Percentiles rank a stretch among this genome's conserved stretches.
Conservation (phyloP, 257 asterid genomes). For the Jaltomata sinuosa region DNA sequence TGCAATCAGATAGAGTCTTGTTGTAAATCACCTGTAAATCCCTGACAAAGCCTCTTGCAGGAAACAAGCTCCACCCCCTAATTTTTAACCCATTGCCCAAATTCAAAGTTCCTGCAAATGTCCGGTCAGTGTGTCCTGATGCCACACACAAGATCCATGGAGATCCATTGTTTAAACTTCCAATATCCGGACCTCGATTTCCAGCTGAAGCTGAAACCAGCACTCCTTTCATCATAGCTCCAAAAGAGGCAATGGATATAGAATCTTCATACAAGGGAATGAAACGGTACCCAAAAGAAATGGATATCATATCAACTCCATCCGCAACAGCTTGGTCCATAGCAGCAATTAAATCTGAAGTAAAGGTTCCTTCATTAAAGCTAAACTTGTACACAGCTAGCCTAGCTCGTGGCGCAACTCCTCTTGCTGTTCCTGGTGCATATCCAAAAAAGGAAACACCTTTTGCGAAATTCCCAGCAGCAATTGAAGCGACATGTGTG, state of each 20-base stretch:
- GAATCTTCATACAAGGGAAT: slow-evolving; percentile 4
- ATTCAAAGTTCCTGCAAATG: slow-evolving; percentile 5
- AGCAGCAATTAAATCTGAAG: slow-evolving; percentile 17
- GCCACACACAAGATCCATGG: slow-evolving; percentile 3
- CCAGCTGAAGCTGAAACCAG: slow-evolving; percentile 9
- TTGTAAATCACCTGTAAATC: neutral
- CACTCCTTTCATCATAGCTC: slow-evolving; percentile 1
- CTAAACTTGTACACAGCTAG: slow-evolving; percentile 12
- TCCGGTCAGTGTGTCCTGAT: neutral
- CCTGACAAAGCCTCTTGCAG: neutral
- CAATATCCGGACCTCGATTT: neutral
- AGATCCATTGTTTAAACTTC: slow-evolving; percentile 4
- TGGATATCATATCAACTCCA: slow-evolving; percentile 1
- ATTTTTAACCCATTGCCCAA: neutral
- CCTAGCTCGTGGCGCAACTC: slow-evolving; percentile 9
- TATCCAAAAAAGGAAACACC: slow-evolving; percentile 13
- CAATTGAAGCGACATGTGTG: slow-evolving; percentile 1
- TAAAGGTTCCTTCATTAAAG: slow-evolving; percentile 6
- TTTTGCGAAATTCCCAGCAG: slow-evolving; percentile 6
- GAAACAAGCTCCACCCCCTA: slow-evolving; percentile 2
- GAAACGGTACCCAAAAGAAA: slow-evolving; percentile 1
- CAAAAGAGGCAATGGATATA: slow-evolving; percentile 2
- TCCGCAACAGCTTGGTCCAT: slow-evolving; percentile 20
- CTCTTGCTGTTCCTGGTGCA: slow-evolving; percentile 12
- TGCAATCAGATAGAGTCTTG: neutral